Percentiles rank a stretch among this genome's conserved stretches.
Conservation (phyloP, 2,329 filamentous ascomycete genomes). For the Exophiala phaeomuriformis region DNA sequence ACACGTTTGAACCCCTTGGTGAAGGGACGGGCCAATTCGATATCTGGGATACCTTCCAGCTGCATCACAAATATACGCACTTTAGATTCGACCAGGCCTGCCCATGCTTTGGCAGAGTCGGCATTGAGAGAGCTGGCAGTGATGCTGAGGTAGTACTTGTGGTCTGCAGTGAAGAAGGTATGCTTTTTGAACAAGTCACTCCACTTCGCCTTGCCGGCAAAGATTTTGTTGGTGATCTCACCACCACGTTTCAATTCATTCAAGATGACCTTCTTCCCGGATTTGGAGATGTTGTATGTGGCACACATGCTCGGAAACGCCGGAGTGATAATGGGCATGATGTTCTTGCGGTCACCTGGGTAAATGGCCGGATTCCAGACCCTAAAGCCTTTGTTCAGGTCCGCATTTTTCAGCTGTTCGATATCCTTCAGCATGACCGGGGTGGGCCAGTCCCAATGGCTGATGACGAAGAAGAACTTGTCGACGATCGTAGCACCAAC, state of each 20-base stretch:
- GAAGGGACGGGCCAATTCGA: slow-evolving; percentile 81
- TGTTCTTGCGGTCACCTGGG: slow-evolving; percentile 69
- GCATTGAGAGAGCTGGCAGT: slow-evolving; percentile 74
- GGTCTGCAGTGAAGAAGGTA: slow-evolving; percentile 84
- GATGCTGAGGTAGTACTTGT: slow-evolving; percentile 92
- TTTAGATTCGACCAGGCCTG: slow-evolving; percentile 88
- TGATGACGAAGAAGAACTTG: slow-evolving; percentile 92
- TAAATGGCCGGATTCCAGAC: slow-evolving; percentile 93
- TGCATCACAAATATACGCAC: slow-evolving; percentile 76
- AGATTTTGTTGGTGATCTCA: slow-evolving; percentile 71
- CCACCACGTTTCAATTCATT: slow-evolving; percentile 72
- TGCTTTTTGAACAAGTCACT: slow-evolving; percentile 83
- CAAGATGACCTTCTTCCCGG: slow-evolving; percentile 76
- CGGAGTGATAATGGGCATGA: slow-evolving; percentile 98
- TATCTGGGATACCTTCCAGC: slow-evolving; percentile 70
- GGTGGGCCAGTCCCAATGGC: slow-evolving; percentile 85
- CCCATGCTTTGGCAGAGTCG: slow-evolving; percentile 79
- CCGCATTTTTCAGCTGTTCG: slow-evolving; percentile 70
- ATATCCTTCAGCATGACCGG: slow-evolving; percentile 87
- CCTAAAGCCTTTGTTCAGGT: slow-evolving; percentile 42
- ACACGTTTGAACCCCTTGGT: slow-evolving; percentile 84
- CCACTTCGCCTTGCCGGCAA: slow-evolving; percentile 70
- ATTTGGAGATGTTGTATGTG: slow-evolving; percentile 85
- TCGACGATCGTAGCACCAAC: slow-evolving; percentile 79
- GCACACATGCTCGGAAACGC: slow-evolving; percentile 97